A percentile compares a stretch with the other conserved stretches of the same genome.
These are phyloP conservation scores for Phaeodactylum tricornutum DNA, from an alignment of 108 stramenopile genomes.

Conservation along the genomic window DNA sequence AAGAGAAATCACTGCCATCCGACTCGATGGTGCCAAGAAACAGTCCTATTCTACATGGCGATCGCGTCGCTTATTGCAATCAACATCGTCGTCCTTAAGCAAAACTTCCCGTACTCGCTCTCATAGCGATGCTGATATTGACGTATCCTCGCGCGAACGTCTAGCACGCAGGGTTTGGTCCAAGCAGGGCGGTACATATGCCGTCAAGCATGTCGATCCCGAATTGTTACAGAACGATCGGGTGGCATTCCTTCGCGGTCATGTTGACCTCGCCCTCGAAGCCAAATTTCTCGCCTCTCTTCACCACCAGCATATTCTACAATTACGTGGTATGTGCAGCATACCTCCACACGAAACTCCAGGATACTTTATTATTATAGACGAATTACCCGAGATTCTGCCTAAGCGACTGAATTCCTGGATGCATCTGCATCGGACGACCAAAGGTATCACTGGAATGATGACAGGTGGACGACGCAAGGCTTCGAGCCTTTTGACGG, in stretches of 20 bases:
- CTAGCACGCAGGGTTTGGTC: slow-evolving; percentile 10
- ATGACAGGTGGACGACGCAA: slow-evolving; percentile 27
- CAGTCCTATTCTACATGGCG: not conserved
- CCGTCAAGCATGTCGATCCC: slow-evolving; percentile 19
- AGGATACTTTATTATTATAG: slow-evolving; percentile 45
- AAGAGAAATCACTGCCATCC: slow-evolving; percentile 47
- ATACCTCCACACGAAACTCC: slow-evolving; percentile 15
- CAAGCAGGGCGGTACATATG: slow-evolving; percentile 12
- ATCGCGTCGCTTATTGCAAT: not conserved
- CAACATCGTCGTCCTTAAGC: not conserved
- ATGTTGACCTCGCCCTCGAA: slow-evolving; percentile 48
- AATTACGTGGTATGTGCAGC: slow-evolving; percentile 15
- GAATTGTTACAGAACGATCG: slow-evolving; percentile 20
- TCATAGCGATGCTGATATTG: not conserved
- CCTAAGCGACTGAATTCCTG: slow-evolving; percentile 20
- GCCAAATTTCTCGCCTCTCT: slow-evolving; percentile 34
- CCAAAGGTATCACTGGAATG: slow-evolving; percentile 35
- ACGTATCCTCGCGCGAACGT: slow-evolving; percentile 2
- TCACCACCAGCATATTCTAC: slow-evolving; percentile 38
- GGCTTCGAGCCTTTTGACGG: slow-evolving; percentile 9
- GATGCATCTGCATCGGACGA: slow-evolving; percentile 32
- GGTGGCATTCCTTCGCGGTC: slow-evolving; percentile 46
- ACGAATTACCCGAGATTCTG: slow-evolving; percentile 33
- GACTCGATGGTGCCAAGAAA: slow-evolving; percentile 2
- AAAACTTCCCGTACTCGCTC: not conserved